A percentile compares a stretch with the other conserved stretches of the same genome.
These are phyloP conservation scores for Chamaecyparis obtusa DNA, from an alignment of 75 land plant species.

Conservation along the genomic window DNA sequence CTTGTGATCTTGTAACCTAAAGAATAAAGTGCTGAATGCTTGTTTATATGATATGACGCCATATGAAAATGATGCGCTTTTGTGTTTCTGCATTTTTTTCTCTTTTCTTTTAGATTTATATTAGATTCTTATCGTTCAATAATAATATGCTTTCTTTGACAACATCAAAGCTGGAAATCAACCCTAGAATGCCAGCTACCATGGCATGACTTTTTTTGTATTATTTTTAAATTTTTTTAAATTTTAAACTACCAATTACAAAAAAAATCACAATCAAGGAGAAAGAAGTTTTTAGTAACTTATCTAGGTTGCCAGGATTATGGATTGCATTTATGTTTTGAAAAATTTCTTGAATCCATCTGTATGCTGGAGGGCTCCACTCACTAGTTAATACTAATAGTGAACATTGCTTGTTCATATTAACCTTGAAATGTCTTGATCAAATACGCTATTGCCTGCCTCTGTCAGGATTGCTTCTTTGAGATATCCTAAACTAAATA, in stretches of 20 bases:
- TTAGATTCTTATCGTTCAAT: neutral
- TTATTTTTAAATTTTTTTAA: too few relatives aligned
- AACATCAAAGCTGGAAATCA: neutral
- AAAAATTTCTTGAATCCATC: neutral
- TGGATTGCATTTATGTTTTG: neutral
- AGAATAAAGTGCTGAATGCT: neutral
- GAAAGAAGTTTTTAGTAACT: neutral
- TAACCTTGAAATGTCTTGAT: neutral
- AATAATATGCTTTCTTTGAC: neutral
- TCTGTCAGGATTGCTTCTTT: neutral
- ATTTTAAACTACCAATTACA: neutral
- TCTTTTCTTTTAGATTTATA: neutral
- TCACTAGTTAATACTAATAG: too few relatives aligned
- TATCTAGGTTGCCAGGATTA: neutral
- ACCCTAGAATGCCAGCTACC: neutral
- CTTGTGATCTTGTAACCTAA: neutral
- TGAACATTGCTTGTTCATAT: too few relatives aligned
- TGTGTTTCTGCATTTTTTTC: neutral
- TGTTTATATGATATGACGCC: neutral
- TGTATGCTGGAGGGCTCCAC: too few relatives aligned
- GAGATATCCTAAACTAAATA: too few relatives aligned
- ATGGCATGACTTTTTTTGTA: neutral
- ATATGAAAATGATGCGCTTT: neutral
- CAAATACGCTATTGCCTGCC: neutral
- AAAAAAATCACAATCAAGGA: neutral